These are phyloP conservation scores for Leishmania arabica DNA, from an alignment of 208 protist genomes.

Conservation along the genomic window DNA sequence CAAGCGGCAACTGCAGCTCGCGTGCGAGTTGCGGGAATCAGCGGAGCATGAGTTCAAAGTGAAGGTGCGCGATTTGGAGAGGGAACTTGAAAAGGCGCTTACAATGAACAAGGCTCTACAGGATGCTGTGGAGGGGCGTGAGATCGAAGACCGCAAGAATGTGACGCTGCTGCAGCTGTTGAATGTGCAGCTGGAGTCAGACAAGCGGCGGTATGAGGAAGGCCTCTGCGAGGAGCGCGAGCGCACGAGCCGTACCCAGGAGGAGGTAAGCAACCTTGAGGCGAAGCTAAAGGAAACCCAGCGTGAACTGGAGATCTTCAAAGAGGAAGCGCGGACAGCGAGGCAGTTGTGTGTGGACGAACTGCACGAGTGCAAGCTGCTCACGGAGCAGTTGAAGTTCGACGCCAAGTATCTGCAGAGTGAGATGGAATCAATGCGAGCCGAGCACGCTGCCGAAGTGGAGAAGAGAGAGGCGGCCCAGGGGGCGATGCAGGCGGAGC, in stretches of 20 bases:
- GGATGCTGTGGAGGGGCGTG: conserved; percentile 63
- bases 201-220: conserved; percentile 66
- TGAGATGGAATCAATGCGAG: conserved; percentile 61
- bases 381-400: conserved; percentile 85
- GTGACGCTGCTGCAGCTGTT: conserved; percentile 86
- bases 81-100: conserved; percentile 79
- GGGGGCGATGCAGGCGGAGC: conserved; percentile 33
- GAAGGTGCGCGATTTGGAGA: conserved; percentile 48
- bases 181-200: conserved; percentile 78
- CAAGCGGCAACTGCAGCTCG: conserved; percentile 39
- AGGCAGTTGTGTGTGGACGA: conserved; percentile 41
- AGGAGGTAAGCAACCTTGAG: conserved; percentile 44
- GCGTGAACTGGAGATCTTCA: conserved; percentile 49
- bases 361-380: conserved; percentile 70
- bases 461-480: conserved; percentile 39
- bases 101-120: conserved; percentile 74
- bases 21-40: conserved; percentile 49
- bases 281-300: conserved; percentile 40
- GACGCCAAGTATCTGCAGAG: conserved; percentile 77
- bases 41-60: conserved; percentile 44
- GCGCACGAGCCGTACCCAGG: conserved; percentile 29
- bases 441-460: conserved; percentile 32
- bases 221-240: conserved; percentile 55
- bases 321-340: conserved; percentile 40
- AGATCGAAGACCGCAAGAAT: conserved; percentile 85